Base-by-base conservation (phyloP, 495 filamentous ascomycete species). In the Rhizodiscina lignyota region DNA sequence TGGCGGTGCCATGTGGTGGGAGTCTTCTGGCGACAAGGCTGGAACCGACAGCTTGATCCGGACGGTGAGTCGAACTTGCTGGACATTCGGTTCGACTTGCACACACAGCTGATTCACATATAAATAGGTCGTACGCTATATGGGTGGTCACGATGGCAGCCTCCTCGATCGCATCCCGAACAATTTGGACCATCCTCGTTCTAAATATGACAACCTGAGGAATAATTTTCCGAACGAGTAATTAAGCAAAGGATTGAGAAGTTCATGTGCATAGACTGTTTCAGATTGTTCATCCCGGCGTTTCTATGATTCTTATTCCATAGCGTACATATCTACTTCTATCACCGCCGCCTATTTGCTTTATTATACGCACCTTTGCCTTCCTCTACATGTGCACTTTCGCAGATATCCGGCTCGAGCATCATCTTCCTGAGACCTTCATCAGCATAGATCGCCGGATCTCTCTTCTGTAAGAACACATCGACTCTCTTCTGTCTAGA, bases 1-100 rank as follows among this genome's bases (percentile, higher is more conserved):
- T 5, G 83, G 79, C 2, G 83, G 86, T 10, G 75, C 67, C 0
- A 87, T 94, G 72, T 94, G 81, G 68, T 94, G 86, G 85, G 85
- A 94, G 58, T 73, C 70, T 18, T 80, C 72, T 50, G 74, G 70
- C 18, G 86, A 94, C 50, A 76, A 67, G 50, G 46, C 31, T 0
- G 70, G 64, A 5, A 33, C 32, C 18, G 44, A 33, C 27, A 51
- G 48, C 24, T 35, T 51, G 13, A 38, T 51, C 23, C 12, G 12
- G 18, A 49, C 24, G 18, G 45, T 49, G 38, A 16, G 41, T 42
- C 5, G 2, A 22, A 40, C 5, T 6, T 37, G 11, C n/a, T n/a
- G n/a, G n/a, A n/a, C n/a, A n/a, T n/a, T n/a, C n/a, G n/a, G n/a
- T n/a, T 13, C 21, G 5, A 33, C 11, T 20, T 16, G 21, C 18